Conservation (phyloP, 768 basidiomycete genomes). For the Filobasidium wieringae region DNA sequence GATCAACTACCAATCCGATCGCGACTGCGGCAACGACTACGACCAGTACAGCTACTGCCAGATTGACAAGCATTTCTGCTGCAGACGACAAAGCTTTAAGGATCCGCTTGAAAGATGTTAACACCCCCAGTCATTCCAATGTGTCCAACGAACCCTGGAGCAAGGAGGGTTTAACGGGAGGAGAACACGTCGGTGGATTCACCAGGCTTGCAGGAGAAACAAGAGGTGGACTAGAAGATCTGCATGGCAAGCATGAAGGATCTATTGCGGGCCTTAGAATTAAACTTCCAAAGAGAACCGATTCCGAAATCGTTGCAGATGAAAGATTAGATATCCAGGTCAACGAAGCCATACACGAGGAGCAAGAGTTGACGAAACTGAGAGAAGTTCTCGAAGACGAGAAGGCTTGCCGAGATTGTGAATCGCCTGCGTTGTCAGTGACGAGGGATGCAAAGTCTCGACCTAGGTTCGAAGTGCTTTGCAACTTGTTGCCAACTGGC, state of each 20-base stretch:
- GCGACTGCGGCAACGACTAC: too few species aligned
- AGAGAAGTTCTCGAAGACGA: conserved; percentile 4
- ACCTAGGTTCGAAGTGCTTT: too few species aligned
- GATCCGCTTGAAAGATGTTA: background rate
- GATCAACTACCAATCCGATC: too few species aligned
- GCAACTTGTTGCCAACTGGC: background rate
- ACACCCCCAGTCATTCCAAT: too few species aligned
- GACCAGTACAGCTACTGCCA: conserved; percentile 5
- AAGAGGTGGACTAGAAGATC: conserved; percentile 2
- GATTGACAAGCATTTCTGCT: conserved; percentile 8
- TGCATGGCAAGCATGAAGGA: conserved; percentile 7
- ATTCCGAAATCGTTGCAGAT: conserved; percentile 1
- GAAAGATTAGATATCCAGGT: conserved; percentile 6
- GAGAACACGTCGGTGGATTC: conserved; percentile 1
- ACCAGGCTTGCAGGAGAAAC: conserved; percentile 3
- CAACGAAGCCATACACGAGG: conserved; percentile 4
- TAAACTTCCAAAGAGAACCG: background rate
- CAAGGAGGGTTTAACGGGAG: background rate
- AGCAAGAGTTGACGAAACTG: conserved; percentile 6
- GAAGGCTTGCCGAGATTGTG: background rate
- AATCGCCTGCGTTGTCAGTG: too few species aligned
- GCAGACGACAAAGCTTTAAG: conserved; percentile 2
- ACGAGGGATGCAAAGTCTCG: too few species aligned
- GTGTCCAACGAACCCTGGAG: too few species aligned
- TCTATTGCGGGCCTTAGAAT: background rate